A percentile compares a stretch with the other conserved stretches of the same genome.
Evolutionary conservation across 345 rosid genomes (phyloP).

Genomic region (Hevea brasiliensis): DNA sequence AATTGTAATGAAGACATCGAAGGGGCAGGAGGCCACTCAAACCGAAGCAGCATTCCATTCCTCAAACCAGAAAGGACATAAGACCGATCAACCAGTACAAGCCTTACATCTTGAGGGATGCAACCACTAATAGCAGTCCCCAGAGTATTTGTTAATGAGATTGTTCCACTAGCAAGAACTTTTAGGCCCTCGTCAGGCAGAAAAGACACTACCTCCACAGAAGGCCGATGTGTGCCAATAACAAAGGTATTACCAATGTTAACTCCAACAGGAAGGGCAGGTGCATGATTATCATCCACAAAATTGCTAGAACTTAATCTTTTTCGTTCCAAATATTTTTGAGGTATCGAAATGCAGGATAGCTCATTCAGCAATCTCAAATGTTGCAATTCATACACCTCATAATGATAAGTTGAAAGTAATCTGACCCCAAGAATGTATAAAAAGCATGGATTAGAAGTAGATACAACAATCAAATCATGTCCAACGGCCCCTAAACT

Average conservation of each 20-base stretch:
- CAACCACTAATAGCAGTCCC: conserved; percentile 82
- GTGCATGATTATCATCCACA: conserved; percentile 29
- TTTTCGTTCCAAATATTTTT: conserved; percentile 48
- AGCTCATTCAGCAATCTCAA: conserved; percentile 74
- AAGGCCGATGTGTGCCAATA: conserved; percentile 94
- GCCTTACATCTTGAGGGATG: conserved; percentile 96
- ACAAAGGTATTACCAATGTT: conserved; percentile 63
- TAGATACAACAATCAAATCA: conserved; percentile 72
- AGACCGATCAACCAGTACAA: conserved; percentile 74
- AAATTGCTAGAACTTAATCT: conserved; percentile 35
- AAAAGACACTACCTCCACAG: conserved; percentile 84
- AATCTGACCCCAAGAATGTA: conserved; percentile 72
- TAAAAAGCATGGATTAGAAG: conserved; percentile 87
- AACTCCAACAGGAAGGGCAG: conserved; percentile 61
- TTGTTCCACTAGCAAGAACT: conserved; percentile 76
- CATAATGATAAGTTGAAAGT: conserved; percentile 53
- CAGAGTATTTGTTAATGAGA: conserved; percentile 58
- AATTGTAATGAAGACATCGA: conserved; percentile 35
- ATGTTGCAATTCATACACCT: conserved; percentile 77
- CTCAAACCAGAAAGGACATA: conserved; percentile 91
- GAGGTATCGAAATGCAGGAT: conserved; percentile 85
- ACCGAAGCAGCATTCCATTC: conserved; percentile 97
- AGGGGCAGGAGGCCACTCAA: conserved; percentile 76
- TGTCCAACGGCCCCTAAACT: conserved; percentile 94
- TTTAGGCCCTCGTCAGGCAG: conserved; percentile 59